Base-by-base conservation (phyloP, 805 yeast species). In the Phaffomyces opuntiae region DNA sequence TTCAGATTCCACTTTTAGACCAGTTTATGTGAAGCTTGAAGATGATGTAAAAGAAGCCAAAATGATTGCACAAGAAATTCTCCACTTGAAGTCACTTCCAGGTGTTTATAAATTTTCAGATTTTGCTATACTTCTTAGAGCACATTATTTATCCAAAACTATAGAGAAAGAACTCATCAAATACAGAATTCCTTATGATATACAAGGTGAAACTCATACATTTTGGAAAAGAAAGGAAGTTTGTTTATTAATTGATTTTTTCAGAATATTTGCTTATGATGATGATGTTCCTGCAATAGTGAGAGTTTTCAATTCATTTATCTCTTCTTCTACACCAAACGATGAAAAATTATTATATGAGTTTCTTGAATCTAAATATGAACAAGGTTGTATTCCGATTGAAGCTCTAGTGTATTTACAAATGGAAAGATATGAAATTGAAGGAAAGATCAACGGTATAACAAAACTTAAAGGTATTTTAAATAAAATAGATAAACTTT, bases 151-250 rank as follows among this genome's bases (percentile, higher is more conserved):
- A 53, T 77, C 88, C 0, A 65, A 84, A 43, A 69, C 64, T 4
- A 66, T 89, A 9, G 96, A 89, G 57, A 74, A 73, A 31, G 83
- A 78, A 19, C 64, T 91, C 24, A 68, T 77, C 1, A 70, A 65
- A 40, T 60, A 63, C 3, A 67, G 74, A 5, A 73, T 89, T 3
- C 89, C 93, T 0, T 85, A 86, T 55, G 64, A 66, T 8, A 73
- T 89, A 47, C 0, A 81, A 82, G 43, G 96, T 96, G 0, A 70
- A 70, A 38, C 19, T 17, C 19, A 17, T 3, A 81, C 88, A 1
- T 86, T 88, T 55, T 87, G 95, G 91, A 87, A 84, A 38, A 63
- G 83, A 36, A 77, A 75, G 45, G 96, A 87, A 55, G 80, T 87
- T 14, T 68, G 70, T 21, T 64, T 77, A 0, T 70, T 86, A 47